Evolutionary conservation across 805 yeast genomes (phyloP).

Genomic region (Starmerella stigmatis): DNA sequence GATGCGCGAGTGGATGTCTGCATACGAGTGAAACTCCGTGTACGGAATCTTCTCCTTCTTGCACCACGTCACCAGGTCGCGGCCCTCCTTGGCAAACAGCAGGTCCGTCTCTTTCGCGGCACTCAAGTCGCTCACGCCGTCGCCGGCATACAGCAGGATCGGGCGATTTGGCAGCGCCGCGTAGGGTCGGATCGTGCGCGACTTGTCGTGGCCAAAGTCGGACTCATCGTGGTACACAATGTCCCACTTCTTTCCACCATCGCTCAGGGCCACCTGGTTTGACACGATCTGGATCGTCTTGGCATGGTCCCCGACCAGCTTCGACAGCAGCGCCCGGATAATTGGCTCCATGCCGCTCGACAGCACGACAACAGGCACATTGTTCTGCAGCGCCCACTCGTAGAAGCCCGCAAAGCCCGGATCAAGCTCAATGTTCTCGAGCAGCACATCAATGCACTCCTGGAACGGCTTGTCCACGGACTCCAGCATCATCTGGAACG

Average conservation of each 20-base stretch:
- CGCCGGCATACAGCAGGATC: slow-evolving; percentile 84
- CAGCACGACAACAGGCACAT: slow-evolving; percentile 69
- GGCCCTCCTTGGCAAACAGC: slow-evolving; percentile 85
- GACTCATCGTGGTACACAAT: slow-evolving; percentile 79
- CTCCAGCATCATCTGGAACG: slow-evolving; percentile 73
- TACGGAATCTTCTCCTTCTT: slow-evolving; percentile 69
- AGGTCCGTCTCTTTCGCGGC: slow-evolving; percentile 94
- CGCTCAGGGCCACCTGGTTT: slow-evolving; percentile 54
- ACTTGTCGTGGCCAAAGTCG: slow-evolving; percentile 89
- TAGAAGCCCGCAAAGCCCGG: slow-evolving; percentile 82
- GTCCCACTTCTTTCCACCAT: slow-evolving; percentile 55
- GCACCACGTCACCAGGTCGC: slow-evolving; percentile 81
- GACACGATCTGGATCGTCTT: slow-evolving; percentile 68
- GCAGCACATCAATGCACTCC: slow-evolving; percentile 62
- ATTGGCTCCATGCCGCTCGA: slow-evolving; percentile 92
- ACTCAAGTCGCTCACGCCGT: slow-evolving; percentile 88
- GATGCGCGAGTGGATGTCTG: slow-evolving; percentile 59
- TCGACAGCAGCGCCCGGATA: slow-evolving; percentile 62
- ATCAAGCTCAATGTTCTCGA: slow-evolving; percentile 62
- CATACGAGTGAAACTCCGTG: slow-evolving; percentile 66
- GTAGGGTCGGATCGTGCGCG: slow-evolving; percentile 56
- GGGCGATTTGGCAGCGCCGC: slow-evolving; percentile 41
- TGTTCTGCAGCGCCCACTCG: slow-evolving; percentile 58
- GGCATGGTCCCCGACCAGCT: slow-evolving; percentile 69
- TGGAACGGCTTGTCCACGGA: slow-evolving; percentile 67